Conservation (phyloP, 1,284 basidiomycete species). For the Trichosporon ovoides region DNA sequence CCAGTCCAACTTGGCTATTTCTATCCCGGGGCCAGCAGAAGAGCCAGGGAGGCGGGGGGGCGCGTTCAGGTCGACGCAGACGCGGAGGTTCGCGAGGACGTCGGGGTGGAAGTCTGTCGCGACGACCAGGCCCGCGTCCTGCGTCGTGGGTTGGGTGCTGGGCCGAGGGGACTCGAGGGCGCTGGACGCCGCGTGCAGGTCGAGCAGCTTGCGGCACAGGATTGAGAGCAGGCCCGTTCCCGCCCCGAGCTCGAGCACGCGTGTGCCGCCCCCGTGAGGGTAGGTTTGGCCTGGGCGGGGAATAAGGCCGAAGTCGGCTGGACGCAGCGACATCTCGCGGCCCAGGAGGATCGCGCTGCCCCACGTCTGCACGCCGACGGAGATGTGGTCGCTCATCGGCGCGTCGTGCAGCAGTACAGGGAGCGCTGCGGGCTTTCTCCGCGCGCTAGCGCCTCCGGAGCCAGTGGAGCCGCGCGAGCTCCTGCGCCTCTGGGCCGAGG, state of each 20-base stretch:
- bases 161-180: too few relatives aligned
- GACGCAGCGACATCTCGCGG: conserved; percentile 64
- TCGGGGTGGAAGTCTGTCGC: conserved; percentile 74
- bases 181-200: conserved; percentile 38
- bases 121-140: conserved; percentile 52
- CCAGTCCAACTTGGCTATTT: conserved; percentile 63
- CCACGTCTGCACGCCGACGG: conserved; percentile 87
- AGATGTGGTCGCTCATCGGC: conserved; percentile 66
- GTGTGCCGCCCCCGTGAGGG: conserved; percentile 40
- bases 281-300: background rate
- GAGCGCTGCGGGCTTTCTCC: conserved; percentile 22
- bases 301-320: conserved; percentile 46
- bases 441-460: conserved; percentile 12
- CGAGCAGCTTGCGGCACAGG: conserved; percentile 58
- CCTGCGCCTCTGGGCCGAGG: background rate
- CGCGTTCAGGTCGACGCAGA: conserved; percentile 64
- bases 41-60: conserved; percentile 24
- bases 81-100: conserved; percentile 66
- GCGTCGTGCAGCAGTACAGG: conserved; percentile 63
- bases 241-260: conserved; percentile 76
- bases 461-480: conserved; percentile 8
- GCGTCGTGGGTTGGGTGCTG: conserved; percentile 11
- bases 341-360: conserved; percentile 77
- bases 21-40: conserved; percentile 42
- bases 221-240: conserved; percentile 77